Conservation (phyloP, 129 eudicot genomes). For the Chrysanthemum lavandulifolium region DNA sequence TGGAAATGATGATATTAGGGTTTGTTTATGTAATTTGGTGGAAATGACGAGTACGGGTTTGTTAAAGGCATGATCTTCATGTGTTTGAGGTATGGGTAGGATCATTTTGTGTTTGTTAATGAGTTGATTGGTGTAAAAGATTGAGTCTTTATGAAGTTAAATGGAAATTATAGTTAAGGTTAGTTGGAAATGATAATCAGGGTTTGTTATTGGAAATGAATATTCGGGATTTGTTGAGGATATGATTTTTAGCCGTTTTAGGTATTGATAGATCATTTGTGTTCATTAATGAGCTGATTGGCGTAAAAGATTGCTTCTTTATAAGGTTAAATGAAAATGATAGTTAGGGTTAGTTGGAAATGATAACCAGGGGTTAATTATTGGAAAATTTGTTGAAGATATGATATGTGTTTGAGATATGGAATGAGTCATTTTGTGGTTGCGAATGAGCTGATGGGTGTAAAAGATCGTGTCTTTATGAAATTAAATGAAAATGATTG, state of each 20-base stretch:
- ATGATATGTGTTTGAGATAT: neutral
- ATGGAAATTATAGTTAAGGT: constrained; percentile 16
- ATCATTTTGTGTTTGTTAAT: too few species aligned
- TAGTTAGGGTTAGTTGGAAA: constrained; percentile 18
- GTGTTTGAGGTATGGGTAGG: neutral
- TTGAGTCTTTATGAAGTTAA: too few species aligned
- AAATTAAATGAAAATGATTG: constrained; percentile 2
- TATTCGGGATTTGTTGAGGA: neutral
- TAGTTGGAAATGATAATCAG: neutral
- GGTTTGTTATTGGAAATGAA: too few species aligned
- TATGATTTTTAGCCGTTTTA: neutral
- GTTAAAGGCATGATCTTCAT: neutral
- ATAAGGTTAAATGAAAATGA: neutral
- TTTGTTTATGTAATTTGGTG: too few species aligned
- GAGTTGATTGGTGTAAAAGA: too few species aligned
- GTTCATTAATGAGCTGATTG: too few species aligned
- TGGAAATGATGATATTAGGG: neutral
- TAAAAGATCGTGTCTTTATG: too few species aligned
- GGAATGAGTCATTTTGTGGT: too few species aligned
- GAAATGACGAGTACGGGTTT: neutral
- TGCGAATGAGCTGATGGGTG: too few species aligned
- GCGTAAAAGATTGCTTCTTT: too few species aligned
- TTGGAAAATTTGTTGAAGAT: neutral
- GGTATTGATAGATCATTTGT: too few species aligned
- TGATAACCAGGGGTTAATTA: too few species aligned